A percentile compares a stretch with the other conserved stretches of the same genome.
Evolutionary conservation across 2,329 filamentous ascomycete species (phyloP).

Genomic region (Massarina eburnea): DNA sequence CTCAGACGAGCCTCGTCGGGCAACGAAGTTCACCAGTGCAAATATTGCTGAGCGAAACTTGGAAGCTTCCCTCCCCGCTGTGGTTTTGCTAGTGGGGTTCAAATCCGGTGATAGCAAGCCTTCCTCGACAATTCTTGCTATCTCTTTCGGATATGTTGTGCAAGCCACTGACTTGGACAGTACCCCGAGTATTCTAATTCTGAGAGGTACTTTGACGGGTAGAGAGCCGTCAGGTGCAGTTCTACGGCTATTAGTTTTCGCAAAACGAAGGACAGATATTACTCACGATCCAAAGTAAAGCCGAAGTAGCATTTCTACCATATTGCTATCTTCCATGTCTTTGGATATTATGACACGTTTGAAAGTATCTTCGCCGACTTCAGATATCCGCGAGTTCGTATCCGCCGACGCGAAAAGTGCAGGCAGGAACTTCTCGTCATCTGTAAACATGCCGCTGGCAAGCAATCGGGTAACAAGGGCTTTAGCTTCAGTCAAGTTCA

Average conservation of each 20-base stretch:
- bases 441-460: slow-evolving; percentile 81
- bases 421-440: slow-evolving; percentile 80
- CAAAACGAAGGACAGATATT: neutral
- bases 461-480: slow-evolving; percentile 70
- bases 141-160: slow-evolving; percentile 67
- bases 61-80: slow-evolving; percentile 69
- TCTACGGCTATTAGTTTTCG: slow-evolving; percentile 13
- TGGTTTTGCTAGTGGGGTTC: slow-evolving; percentile 39
- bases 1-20: slow-evolving; percentile 66
- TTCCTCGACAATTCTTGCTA: slow-evolving; percentile 70
- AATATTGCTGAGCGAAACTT: slow-evolving; percentile 84
- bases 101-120: slow-evolving; percentile 56
- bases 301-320: slow-evolving; percentile 68
- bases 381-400: slow-evolving; percentile 75
- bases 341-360: slow-evolving; percentile 72
- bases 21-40: slow-evolving; percentile 83
- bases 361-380: slow-evolving; percentile 85
- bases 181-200: slow-evolving; percentile 73
- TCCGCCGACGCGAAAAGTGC: slow-evolving; percentile 83
- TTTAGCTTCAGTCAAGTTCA: slow-evolving; percentile 71
- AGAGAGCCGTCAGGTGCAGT: slow-evolving; percentile 43
- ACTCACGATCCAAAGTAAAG: slow-evolving; percentile 71
- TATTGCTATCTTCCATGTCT: slow-evolving; percentile 67
- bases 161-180: slow-evolving; percentile 76
- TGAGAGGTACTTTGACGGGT: slow-evolving; percentile 65